Base-by-base conservation (phyloP, 192 early-diverging fungal species). In the Linnemannia hyalina region DNA sequence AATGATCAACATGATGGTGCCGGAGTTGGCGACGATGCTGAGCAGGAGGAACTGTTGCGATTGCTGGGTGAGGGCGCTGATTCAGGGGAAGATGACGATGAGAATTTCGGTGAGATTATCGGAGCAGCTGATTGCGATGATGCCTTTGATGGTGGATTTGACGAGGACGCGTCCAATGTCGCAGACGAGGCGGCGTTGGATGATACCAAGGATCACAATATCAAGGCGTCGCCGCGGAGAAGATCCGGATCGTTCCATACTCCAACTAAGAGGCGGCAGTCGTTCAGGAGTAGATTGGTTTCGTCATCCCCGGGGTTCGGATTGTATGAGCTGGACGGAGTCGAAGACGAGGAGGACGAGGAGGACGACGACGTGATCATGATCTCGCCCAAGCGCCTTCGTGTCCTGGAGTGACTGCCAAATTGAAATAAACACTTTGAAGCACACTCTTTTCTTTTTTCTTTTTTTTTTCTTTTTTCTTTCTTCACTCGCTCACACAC, bases 301-400 rank as follows among this genome's bases (percentile, higher is more conserved):
- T 82, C 81, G 10, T 35, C 81, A 5, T 82, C 81, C 9, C 81
- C 81, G n/a, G 81, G 54, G 18, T 82, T 82, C 70, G 68, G 75
- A 18, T 36, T n/a, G 18, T 82, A 82, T 36, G 81, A 82, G 75
- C 72, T 54, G 41, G 41, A 41, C 16, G 23, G 47, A 6, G 75
- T 20, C 68, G 81, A 82, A 1, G 52, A 60, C 22, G 81, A 77
- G 4, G 81, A 82, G 9, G 81, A 82, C 38, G 44, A 75, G 10
- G 80, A 75, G 11, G 80, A 81, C 41, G 80, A 81, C 40, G 71
- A 76, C 26, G 81, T 82, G 38, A 35, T 72, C 9, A 82, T 82
- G 81, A 76, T 82, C 55, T 82, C 81, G 52, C 81, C 81, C 52
- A 82, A 82, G 49, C 68, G 75, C 4, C 69, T 82, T 29, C 68